These are phyloP conservation scores for Cladosporium sp. DNA, from an alignment of 2,329 filamentous ascomycete species.

Conservation along the genomic window DNA sequence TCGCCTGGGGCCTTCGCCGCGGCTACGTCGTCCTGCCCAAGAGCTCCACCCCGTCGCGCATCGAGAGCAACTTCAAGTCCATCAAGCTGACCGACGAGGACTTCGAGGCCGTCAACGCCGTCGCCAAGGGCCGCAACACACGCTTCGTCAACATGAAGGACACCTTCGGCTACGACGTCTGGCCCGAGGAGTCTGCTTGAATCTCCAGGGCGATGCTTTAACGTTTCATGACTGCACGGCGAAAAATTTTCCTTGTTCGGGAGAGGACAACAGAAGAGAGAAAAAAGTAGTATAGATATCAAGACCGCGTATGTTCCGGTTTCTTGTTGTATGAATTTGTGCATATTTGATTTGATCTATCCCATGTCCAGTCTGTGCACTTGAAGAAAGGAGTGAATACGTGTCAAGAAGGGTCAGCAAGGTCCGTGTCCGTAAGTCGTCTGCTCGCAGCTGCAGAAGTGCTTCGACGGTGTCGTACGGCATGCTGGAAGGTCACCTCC, in stretches of 20 bases:
- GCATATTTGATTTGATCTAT: neutral
- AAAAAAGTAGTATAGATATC: constrained; percentile 7
- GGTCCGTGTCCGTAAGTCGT: too few relatives aligned
- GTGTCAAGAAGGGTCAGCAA: too few relatives aligned
- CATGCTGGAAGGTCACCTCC: too few relatives aligned
- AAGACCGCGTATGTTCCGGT: neutral
- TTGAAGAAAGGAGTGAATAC: too few relatives aligned
- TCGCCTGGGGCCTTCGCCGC: constrained; percentile 62
- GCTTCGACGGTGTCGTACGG: too few relatives aligned
- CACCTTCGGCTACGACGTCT: constrained; percentile 68
- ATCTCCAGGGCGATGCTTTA: constrained; percentile 8
- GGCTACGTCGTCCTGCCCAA: constrained; percentile 67
- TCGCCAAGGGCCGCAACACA: constrained; percentile 62
- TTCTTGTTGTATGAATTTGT: neutral
- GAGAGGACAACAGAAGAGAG: neutral
- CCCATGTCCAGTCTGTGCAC: too few relatives aligned
- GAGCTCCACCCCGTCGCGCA: constrained; percentile 62
- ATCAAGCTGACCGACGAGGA: constrained; percentile 53
- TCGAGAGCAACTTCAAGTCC: constrained; percentile 64
- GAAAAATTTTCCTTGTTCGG: neutral
- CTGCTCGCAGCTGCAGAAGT: too few relatives aligned
- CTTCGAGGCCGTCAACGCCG: constrained; percentile 57
- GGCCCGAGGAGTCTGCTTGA: constrained; percentile 36
- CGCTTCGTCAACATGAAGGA: constrained; percentile 82
- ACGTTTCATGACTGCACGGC: constrained; percentile 1